Evolutionary conservation across 345 rosid genomes (phyloP).

Genomic region (Xanthoceras sorbifolium): DNA sequence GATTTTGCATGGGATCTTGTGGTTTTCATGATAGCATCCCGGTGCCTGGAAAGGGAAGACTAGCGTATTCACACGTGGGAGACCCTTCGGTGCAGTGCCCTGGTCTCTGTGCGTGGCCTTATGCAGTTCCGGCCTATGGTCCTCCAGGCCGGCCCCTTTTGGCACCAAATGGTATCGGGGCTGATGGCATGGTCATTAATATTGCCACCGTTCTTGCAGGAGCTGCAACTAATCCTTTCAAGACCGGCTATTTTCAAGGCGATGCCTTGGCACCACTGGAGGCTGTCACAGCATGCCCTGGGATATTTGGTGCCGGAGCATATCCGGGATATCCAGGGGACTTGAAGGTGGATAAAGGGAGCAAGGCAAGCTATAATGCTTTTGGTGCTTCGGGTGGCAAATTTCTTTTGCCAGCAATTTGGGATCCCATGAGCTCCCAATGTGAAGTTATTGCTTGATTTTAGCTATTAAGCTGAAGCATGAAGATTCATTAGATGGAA

Average conservation of each 20-base stretch:
- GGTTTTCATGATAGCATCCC: slow-evolving; percentile 27
- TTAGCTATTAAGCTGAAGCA: not conserved
- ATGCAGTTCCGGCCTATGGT: slow-evolving; percentile 27
- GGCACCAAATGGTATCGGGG: slow-evolving; percentile 29
- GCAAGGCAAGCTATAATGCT: slow-evolving; percentile 30
- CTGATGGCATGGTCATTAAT: slow-evolving; percentile 26
- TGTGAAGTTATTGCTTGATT: slow-evolving; percentile 20
- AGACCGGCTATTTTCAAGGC: slow-evolving; percentile 25
- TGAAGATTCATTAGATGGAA: not conserved
- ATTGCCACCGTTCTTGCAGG: slow-evolving; percentile 32
- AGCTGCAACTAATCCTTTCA: slow-evolving; percentile 32
- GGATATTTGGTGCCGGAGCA: slow-evolving; percentile 33
- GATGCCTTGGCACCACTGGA: slow-evolving; percentile 29
- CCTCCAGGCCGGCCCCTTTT: slow-evolving; percentile 27
- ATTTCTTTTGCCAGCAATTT: slow-evolving; percentile 30
- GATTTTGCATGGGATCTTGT: slow-evolving; percentile 31
- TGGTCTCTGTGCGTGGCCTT: slow-evolving; percentile 36
- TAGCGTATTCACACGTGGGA: slow-evolving; percentile 29
- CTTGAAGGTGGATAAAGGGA: slow-evolving; percentile 19
- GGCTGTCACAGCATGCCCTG: slow-evolving; percentile 33
- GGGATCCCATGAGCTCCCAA: slow-evolving; percentile 14
- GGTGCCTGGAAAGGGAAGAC: not conserved
- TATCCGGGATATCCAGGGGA: slow-evolving; percentile 33
- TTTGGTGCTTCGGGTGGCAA: slow-evolving; percentile 19
- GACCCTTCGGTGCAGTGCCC: slow-evolving; percentile 27